These are phyloP conservation scores for Hamigera avellanea DNA, from an alignment of 495 filamentous ascomycete genomes.

Conservation along the genomic window DNA sequence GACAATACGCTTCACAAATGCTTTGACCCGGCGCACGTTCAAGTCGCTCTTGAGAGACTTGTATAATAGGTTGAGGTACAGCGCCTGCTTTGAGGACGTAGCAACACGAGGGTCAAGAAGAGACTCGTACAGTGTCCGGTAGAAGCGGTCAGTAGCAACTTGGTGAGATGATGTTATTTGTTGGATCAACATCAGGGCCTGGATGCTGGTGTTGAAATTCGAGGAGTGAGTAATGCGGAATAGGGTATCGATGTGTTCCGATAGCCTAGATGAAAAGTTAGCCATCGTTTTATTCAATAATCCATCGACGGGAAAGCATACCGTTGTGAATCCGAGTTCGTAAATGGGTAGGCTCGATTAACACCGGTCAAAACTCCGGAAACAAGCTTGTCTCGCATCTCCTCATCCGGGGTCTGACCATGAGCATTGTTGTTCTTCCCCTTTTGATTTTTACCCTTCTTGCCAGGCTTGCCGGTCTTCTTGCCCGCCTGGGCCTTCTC, in stretches of 20 bases:
- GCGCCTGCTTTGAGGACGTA: slow-evolving; percentile 83
- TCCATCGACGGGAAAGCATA: slow-evolving; percentile 25
- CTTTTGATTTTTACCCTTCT: slow-evolving; percentile 35
- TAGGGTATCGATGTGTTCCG: slow-evolving; percentile 82
- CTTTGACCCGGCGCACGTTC: slow-evolving; percentile 80
- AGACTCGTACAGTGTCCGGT: slow-evolving; percentile 89
- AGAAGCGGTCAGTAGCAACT: slow-evolving; percentile 75
- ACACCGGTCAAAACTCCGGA: slow-evolving; percentile 86
- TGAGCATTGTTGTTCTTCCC: slow-evolving; percentile 43
- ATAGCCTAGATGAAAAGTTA: slow-evolving; percentile 40
- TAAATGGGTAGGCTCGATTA: slow-evolving; percentile 90
- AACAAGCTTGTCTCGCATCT: slow-evolving; percentile 78
- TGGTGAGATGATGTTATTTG: slow-evolving; percentile 76
- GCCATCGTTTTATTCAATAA: slow-evolving; percentile 2
- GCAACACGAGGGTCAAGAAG: slow-evolving; percentile 79
- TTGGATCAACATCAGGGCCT: slow-evolving; percentile 91
- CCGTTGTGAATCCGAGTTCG: slow-evolving; percentile 63
- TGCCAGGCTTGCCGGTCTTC: slow-evolving; percentile 29
- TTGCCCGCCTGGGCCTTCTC: slow-evolving; percentile 14
- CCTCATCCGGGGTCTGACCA: slow-evolving; percentile 40
- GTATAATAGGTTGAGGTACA: slow-evolving; percentile 89
- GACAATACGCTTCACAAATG: slow-evolving; percentile 84
- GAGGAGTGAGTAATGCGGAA: slow-evolving; percentile 94
- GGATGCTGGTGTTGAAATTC: slow-evolving; percentile 97
- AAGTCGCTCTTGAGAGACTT: slow-evolving; percentile 76